Evolutionary conservation across 192 early-diverging fungal genomes (phyloP).

Genomic region (Martensiomyces pterosporus): DNA sequence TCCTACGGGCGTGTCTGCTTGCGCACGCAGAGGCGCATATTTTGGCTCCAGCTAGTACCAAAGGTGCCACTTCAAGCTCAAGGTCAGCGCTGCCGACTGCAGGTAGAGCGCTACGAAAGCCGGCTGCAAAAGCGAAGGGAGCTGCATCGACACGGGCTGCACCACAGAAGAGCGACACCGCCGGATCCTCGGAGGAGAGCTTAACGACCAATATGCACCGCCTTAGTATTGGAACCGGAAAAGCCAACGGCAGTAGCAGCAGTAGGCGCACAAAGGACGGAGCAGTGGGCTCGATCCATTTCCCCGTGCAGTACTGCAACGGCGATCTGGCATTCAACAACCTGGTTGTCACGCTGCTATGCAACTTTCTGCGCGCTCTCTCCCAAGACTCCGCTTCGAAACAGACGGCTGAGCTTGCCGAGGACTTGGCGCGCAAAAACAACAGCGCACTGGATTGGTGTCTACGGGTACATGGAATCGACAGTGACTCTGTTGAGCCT

Average conservation of each 20-base stretch:
- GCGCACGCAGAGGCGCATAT: slow-evolving; percentile 33
- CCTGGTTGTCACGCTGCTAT: slow-evolving; percentile 24
- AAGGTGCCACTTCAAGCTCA: not conserved
- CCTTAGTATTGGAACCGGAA: slow-evolving; percentile 25
- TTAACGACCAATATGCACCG: slow-evolving; percentile 21
- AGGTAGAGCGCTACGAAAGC: slow-evolving; percentile 27
- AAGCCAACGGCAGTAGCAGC: not conserved
- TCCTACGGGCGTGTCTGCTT: slow-evolving; percentile 20
- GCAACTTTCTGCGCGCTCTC: slow-evolving; percentile 41
- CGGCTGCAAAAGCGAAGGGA: slow-evolving; percentile 4
- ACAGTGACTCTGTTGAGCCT: slow-evolving; percentile 16
- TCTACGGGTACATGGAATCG: slow-evolving; percentile 21
- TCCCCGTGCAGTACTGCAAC: slow-evolving; percentile 18
- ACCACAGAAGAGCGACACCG: not conserved
- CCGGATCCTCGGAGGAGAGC: slow-evolving; percentile 1
- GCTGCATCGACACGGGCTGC: not conserved
- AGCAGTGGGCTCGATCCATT: slow-evolving; percentile 4
- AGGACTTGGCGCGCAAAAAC: slow-evolving; percentile 1
- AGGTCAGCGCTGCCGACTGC: not conserved
- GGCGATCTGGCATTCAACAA: slow-evolving; percentile 25
- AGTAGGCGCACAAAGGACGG: not conserved
- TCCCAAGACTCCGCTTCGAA: slow-evolving; percentile 9
- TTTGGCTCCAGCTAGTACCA: not conserved
- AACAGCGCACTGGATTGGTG: slow-evolving; percentile 39
- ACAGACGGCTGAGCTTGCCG: not conserved